These are phyloP conservation scores for Beta corolliflora DNA, from an alignment of 179 eudicot species.

Conservation along the genomic window DNA sequence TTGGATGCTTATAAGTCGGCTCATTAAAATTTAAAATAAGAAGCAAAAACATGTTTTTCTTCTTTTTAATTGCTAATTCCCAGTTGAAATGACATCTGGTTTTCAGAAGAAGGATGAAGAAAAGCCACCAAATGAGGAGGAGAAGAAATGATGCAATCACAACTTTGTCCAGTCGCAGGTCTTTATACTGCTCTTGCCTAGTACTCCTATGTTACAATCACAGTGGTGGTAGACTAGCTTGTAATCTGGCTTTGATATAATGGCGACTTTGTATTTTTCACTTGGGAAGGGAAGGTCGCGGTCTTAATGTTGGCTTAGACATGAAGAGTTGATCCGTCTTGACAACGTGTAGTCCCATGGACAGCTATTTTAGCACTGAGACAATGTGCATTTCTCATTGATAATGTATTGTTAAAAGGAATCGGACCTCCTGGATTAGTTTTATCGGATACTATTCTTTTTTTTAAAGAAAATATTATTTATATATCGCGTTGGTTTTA, in stretches of 20 bases:
- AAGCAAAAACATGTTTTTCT: neutral
- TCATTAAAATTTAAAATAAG: too few relatives aligned
- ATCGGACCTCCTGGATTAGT: constrained; percentile 11
- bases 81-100: neutral
- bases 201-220: neutral
- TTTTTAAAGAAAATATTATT: too few relatives aligned
- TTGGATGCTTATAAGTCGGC: too few relatives aligned
- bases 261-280: neutral
- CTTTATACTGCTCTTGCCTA: constrained; percentile 3
- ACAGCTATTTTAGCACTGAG: neutral
- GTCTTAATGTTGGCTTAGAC: neutral
- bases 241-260: constrained; percentile 7
- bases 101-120: constrained; percentile 75
- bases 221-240: neutral
- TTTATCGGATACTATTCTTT: neutral
- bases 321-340: constrained; percentile 12
- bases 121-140: constrained; percentile 69
- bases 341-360: neutral
- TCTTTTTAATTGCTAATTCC: neutral
- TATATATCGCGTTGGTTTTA: neutral
- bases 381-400: constrained; percentile 18
- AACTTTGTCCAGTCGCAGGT: constrained; percentile 2
- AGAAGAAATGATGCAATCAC: constrained; percentile 47
- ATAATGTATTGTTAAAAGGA: constrained; percentile 23
- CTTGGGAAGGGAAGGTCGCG: constrained; percentile 13